A percentile compares a stretch with the other conserved stretches of the same genome.
Evolutionary conservation across 495 filamentous ascomycete species (phyloP).

Genomic region (Elasticomyces elasticus): DNA sequence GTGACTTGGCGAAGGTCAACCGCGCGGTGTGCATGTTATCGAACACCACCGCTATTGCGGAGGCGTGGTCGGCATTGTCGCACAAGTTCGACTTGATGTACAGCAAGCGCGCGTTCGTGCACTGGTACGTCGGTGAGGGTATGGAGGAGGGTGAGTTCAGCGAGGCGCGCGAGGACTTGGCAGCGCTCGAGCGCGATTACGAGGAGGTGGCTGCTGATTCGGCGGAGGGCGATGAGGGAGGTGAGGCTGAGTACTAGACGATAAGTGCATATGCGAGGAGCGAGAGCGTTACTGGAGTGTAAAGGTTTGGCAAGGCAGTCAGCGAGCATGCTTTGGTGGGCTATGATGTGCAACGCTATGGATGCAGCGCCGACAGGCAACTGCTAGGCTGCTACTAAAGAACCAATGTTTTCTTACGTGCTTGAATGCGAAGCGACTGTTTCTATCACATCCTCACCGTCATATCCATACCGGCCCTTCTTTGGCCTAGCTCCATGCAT

Average conservation of each 20-base stretch:
- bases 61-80: conserved; percentile 94
- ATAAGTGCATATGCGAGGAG: not conserved
- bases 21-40: conserved; percentile 99
- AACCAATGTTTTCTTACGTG: not conserved
- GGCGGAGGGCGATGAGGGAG: conserved; percentile 74
- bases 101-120: conserved; percentile 98
- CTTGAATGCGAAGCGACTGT: not conserved
- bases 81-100: conserved; percentile 99
- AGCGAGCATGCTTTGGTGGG: conserved; percentile 4
- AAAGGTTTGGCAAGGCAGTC: conserved; percentile 4
- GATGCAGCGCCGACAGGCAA: not conserved
- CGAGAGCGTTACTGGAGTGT: not conserved
- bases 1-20: conserved; percentile 92
- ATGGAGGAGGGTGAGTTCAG: conserved; percentile 99
- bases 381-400: not conserved
- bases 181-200: conserved; percentile 96
- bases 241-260: conserved; percentile 90
- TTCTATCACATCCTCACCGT: not conserved
- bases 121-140: conserved; percentile 99
- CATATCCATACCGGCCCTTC: not conserved
- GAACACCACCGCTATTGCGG: conserved; percentile 97
- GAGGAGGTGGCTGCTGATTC: conserved; percentile 98
- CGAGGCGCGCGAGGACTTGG: conserved; percentile 95
- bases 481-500: not conserved
- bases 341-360: conserved; percentile 1